Evolutionary conservation across 2,329 filamentous ascomycete species (phyloP), one percentile per base, ranked within the genome.

Genomic region (Calycina marina): DNA sequence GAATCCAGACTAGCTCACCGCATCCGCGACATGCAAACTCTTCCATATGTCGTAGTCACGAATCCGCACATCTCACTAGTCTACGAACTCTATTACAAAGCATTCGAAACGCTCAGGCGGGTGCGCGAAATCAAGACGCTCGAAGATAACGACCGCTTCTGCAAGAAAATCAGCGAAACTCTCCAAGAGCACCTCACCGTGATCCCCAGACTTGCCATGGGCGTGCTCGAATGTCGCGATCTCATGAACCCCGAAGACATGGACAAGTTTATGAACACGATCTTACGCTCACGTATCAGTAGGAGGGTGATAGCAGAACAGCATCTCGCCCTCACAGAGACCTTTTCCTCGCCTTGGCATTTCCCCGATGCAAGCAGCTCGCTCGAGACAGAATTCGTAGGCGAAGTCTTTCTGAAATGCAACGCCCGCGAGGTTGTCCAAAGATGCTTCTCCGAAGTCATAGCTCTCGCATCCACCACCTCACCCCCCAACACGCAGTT

Each of bases 241-340:
- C 63, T 92, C 26, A 83, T 96, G 63, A 74, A 77, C 28, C 65
- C 79, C 1, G 73, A 80, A 13, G 77, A 85, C 38, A 77, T 93
- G 45, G 90, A 98, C 57, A 74, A 73, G 32, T 93, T 98, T 52
- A 94, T 96, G 81, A 94, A 88, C 47, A 90, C 82, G 1, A 76
- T 96, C 40, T 60, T 98, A 34, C 72, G 83, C 63, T 90, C 88
- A 49, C 73, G 90, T 38, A 98, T 98, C 45, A 94, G 86, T 27
- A 77, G 90, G 38, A 75, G 92, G 40, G 90, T 96, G 43, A 98
- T 98, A 51, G 90, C 90, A 18, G 90, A 98, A 57, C 90, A 98
- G 50, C 90, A 98, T 52, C 72, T 98, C 22, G 85, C 90, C 6
- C 68, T 98, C 12, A 93, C 86, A 4, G 86, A 96, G 45, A 94